phyloP scores from a whole-genome alignment of 768 basidiomycete species.

The Boletus huronensis region DNA sequence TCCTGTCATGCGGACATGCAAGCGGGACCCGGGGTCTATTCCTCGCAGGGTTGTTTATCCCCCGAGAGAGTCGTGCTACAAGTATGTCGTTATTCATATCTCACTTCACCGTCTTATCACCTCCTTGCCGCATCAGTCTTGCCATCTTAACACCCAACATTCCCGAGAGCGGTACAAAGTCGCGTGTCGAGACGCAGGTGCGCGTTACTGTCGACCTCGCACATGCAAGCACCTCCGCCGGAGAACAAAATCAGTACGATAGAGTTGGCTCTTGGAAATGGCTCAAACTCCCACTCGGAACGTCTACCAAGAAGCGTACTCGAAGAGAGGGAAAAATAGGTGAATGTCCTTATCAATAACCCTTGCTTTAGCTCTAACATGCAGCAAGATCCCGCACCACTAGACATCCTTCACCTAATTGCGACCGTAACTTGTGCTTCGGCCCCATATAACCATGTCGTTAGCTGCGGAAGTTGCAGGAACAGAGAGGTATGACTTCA shows the following conservation, averaged over 20 bases:
- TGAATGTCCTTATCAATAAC: constrained; percentile 29
- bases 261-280: constrained; percentile 89
- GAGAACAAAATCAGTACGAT: constrained; percentile 64
- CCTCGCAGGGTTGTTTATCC: constrained; percentile 66
- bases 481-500: constrained; percentile 65
- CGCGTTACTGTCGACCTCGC: constrained; percentile 80
- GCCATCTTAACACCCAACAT: constrained; percentile 82
- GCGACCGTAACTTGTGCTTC: constrained; percentile 80
- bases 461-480: constrained; percentile 86
- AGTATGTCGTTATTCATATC: constrained; percentile 43
- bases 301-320: constrained; percentile 79
- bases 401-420: constrained; percentile 69
- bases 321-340: constrained; percentile 84
- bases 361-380: constrained; percentile 18
- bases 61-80: constrained; percentile 71
- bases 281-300: constrained; percentile 75
- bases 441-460: constrained; percentile 68
- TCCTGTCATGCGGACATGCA: constrained; percentile 56
- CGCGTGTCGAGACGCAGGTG: constrained; percentile 93
- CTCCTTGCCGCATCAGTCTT: constrained; percentile 46
- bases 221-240: constrained; percentile 55
- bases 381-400: constrained; percentile 55
- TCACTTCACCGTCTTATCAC: constrained; percentile 14
- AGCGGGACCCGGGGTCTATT: constrained; percentile 45
- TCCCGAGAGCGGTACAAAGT: constrained; percentile 80